Evolutionary conservation across 2,329 filamentous ascomycete genomes (phyloP), one percentile per base, ranked within the genome.

Genomic region (Sarocladium strictum): DNA sequence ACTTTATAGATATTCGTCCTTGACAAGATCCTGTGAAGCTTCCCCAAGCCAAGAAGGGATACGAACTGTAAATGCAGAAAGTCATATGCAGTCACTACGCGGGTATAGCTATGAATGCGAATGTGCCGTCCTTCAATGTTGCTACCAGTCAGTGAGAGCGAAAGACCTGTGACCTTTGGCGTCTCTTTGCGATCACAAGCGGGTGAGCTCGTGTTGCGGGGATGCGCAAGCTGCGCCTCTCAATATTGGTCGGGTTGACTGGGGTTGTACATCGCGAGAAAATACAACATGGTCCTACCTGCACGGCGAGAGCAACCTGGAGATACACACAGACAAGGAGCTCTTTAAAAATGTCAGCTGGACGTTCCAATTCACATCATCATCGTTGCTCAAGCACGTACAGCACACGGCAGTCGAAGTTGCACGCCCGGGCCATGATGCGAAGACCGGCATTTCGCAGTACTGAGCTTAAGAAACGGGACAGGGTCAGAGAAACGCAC

Each of bases 151-250:
- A 19, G 19, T 45, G 24, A 23, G 11, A 27, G 24, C 41, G 19
- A 5, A 23, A 11, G n/a, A 45, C 15, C 19, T n/a, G 21, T 14
- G 41, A 23, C 29, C 12, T 19, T 23, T 45, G 41, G 19, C 41
- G n/a, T 10, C 9, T 24, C 6, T 45, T 7, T 45, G 41, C 6
- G 35, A 7, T 38, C 35, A 12, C 35, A n/a, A 7, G 41, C 19
- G 41, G 12, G 12, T 24, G 21, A 45, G 41, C 41, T 45, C 41
- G 41, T 45, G 41, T 45, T 45, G 41, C n/a, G n/a, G 41, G 24
- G 41, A 45, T 10, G 24, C 41, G 19, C 19, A n/a, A 11, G 21
- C 41, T 45, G 41, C 41, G 41, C 41, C 41, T 23, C n/a, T 19
- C 41, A 45, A 45, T 45, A 45, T 45, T 45, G 19, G 4, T 23